Conservation (phyloP, 2,329 filamentous ascomycete genomes). For the Chaetomiaceae sp. region DNA sequence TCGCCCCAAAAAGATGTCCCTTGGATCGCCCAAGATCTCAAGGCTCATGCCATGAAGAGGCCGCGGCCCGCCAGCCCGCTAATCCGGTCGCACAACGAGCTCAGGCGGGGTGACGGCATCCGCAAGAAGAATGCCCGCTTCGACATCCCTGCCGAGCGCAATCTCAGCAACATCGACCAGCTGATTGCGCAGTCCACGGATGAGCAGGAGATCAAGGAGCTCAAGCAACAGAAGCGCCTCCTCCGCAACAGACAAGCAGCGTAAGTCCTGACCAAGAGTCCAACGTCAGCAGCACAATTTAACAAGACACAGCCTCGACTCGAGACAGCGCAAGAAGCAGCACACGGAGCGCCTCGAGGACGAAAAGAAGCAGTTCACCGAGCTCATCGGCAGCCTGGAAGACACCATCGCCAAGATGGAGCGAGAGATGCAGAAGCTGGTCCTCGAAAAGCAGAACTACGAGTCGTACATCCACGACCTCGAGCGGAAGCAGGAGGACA, state of each 20-base stretch:
- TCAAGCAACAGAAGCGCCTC: constrained; percentile 96
- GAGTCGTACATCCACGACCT: constrained; percentile 71
- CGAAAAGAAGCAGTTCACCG: constrained; percentile 89
- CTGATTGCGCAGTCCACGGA: constrained; percentile 84
- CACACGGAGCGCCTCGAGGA: constrained; percentile 95
- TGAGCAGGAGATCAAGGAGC: constrained; percentile 92
- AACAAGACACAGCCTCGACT: constrained; percentile 67
- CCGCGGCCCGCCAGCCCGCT: constrained; percentile 65
- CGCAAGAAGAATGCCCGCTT: constrained; percentile 99
- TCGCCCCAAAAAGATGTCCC: constrained; percentile 55
- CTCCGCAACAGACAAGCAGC: constrained; percentile 94
- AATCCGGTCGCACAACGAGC: constrained; percentile 70
- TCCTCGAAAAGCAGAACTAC: constrained; percentile 69
- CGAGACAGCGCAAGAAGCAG: constrained; percentile 94
- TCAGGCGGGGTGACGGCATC: constrained; percentile 79
- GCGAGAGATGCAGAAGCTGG: constrained; percentile 64
- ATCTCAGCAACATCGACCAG: constrained; percentile 89
- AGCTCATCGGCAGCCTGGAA: constrained; percentile 71
- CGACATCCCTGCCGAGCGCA: constrained; percentile 91
- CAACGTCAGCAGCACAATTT: not conserved
- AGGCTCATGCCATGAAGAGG: constrained; percentile 52
- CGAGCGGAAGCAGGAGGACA: constrained; percentile 83
- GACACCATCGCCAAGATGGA: constrained; percentile 68
- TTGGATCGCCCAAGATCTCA: constrained; percentile 47
- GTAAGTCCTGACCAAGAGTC: constrained; percentile 52